A percentile compares a stretch with the other conserved stretches of the same genome.
These are phyloP conservation scores for Geosmithia flava DNA, from an alignment of 2,329 filamentous ascomycete genomes.

Conservation along the genomic window DNA sequence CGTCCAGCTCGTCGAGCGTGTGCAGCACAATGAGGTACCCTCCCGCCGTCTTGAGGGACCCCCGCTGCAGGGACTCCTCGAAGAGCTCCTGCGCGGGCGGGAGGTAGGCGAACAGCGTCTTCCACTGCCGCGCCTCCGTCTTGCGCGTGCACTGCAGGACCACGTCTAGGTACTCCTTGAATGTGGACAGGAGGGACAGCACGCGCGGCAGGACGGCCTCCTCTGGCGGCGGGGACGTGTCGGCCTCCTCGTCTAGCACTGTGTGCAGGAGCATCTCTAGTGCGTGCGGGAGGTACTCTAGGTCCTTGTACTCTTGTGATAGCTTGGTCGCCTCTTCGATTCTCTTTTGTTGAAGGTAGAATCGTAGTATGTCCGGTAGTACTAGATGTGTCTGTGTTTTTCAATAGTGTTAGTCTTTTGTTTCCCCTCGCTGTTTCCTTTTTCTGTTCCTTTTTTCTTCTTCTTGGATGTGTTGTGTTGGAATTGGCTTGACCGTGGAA, in stretches of 20 bases:
- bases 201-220: conserved; percentile 53
- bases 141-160: conserved; percentile 95
- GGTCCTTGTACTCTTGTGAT: conserved; percentile 71
- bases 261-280: conserved; percentile 87
- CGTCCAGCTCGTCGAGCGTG: conserved; percentile 58
- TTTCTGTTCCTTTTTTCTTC: too few species aligned
- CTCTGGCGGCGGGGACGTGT: conserved; percentile 50
- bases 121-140: conserved; percentile 91
- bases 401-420: background rate
- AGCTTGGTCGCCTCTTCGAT: conserved; percentile 71
- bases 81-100: conserved; percentile 87
- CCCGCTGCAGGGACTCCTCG: conserved; percentile 76
- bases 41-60: conserved; percentile 84
- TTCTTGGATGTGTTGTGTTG: too few species aligned
- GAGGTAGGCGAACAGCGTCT: conserved; percentile 81
- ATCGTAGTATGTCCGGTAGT: conserved; percentile 73
- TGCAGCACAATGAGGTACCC: conserved; percentile 94
- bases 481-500: background rate
- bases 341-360: conserved; percentile 64
- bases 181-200: conserved; percentile 54
- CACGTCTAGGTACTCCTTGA: conserved; percentile 83
- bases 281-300: conserved; percentile 88
- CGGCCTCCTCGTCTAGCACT: conserved; percentile 89
- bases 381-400: conserved; percentile 70
- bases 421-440: background rate